Conservation (phyloP, 73 alveolate genomes). For the Paramecium caudatum region DNA sequence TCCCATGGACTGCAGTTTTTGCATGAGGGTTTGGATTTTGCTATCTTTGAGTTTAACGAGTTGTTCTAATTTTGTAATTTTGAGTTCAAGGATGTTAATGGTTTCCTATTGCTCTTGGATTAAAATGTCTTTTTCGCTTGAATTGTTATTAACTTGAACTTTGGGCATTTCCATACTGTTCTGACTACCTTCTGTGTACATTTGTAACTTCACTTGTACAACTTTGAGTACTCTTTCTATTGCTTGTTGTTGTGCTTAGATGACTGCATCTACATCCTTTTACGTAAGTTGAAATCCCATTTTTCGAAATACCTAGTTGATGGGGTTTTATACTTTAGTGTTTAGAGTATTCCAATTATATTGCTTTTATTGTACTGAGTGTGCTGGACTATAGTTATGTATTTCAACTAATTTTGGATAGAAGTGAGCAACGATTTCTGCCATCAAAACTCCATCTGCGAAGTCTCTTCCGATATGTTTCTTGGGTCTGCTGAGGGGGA, state of each 20-base stretch:
- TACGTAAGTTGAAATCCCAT: conserved; percentile 90
- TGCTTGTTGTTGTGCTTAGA: conserved; percentile 90
- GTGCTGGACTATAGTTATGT: conserved; percentile 86
- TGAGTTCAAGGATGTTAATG: conserved; percentile 73
- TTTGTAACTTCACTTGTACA: conserved; percentile 66
- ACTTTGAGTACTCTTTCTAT: conserved; percentile 89
- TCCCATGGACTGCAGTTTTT: conserved; percentile 70
- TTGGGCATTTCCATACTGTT: conserved; percentile 13
- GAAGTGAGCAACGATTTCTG: conserved; percentile 87
- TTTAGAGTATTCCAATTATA: conserved; percentile 96
- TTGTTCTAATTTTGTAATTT: conserved; percentile 69
- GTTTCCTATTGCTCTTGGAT: conserved; percentile 77
- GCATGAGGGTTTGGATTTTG: conserved; percentile 68
- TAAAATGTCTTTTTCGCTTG: conserved; percentile 7
- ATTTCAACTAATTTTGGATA: conserved; percentile 89
- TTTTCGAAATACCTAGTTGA: conserved; percentile 88
- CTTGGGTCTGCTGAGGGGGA: conserved; percentile 96
- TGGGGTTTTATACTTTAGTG: conserved; percentile 74
- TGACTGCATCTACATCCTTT: conserved; percentile 87
- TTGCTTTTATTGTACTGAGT: conserved; percentile 82
- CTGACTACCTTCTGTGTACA: conserved; percentile 68
- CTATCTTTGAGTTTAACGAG: conserved; percentile 73
- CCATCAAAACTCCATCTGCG: conserved; percentile 92
- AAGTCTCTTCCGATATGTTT: conserved; percentile 93
- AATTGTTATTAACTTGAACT: neutral